These are phyloP conservation scores for Hygrophorus pudorinus DNA, from an alignment of 768 basidiomycete species.

Conservation along the genomic window DNA sequence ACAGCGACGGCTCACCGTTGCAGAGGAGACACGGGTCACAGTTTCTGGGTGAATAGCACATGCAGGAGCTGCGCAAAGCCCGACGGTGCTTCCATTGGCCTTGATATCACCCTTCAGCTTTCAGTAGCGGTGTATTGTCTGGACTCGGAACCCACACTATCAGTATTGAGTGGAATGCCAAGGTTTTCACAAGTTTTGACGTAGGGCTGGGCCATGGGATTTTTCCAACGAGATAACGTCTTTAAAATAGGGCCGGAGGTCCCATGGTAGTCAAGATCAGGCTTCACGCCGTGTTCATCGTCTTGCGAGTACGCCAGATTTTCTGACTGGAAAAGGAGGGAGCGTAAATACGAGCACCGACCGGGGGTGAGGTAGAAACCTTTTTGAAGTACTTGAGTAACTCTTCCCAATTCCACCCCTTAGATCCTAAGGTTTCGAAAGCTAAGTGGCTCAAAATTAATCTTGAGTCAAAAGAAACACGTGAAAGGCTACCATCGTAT, in stretches of 20 bases:
- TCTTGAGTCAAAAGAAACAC: background rate
- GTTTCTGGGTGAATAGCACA: background rate
- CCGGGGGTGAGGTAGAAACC: background rate
- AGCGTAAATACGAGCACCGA: background rate
- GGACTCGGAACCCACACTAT: no score
- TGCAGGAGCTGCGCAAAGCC: background rate
- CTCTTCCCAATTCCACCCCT: conserved; percentile 9
- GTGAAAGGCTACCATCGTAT: conserved; percentile 5
- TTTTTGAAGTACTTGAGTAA: conserved; percentile 8
- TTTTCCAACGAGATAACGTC: background rate
- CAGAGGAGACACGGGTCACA: background rate
- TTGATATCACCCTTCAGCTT: no score
- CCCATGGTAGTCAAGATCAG: background rate
- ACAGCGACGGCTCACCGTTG: background rate
- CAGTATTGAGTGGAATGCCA: background rate
- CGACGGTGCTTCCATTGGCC: background rate
- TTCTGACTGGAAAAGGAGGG: background rate
- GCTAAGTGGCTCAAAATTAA: background rate
- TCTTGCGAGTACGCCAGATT: no score
- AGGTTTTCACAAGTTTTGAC: background rate
- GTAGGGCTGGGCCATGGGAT: background rate
- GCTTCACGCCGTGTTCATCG: background rate
- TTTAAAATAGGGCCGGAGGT: conserved; percentile 7
- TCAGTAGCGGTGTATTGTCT: no score
- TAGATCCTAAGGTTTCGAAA: conserved; percentile 8